Percentiles rank a stretch among this genome's conserved stretches.
Evolutionary conservation across 768 basidiomycete species (phyloP).

Genomic region (Lactarius sanguifluus): DNA sequence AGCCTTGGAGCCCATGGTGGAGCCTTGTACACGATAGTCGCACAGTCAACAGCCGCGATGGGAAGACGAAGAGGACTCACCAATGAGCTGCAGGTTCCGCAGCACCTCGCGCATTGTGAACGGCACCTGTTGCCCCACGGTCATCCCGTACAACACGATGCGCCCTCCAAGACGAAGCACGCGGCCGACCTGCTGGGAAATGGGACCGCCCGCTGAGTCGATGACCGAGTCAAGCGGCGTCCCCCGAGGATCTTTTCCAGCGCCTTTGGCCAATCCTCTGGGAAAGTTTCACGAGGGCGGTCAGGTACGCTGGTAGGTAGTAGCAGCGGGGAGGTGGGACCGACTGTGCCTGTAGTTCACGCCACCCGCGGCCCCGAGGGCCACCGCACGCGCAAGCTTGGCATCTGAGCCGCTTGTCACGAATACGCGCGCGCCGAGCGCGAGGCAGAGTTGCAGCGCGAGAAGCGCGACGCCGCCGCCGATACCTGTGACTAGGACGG

Average conservation of each 20-base stretch:
- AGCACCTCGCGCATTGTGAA: conserved; percentile 81
- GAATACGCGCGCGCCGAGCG: conserved; percentile 75
- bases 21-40: conserved; percentile 46
- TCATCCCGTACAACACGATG: conserved; percentile 47
- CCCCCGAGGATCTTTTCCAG: conserved; percentile 36
- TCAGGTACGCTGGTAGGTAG: neutral
- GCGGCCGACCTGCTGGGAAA: conserved; percentile 38
- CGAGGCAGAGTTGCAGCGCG: conserved; percentile 73
- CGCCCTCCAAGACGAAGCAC: conserved; percentile 40
- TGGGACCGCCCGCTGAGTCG: conserved; percentile 48
- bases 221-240: conserved; percentile 42
- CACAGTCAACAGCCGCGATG: neutral
- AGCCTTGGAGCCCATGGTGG: conserved; percentile 79
- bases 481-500: conserved; percentile 77
- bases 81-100: conserved; percentile 70
- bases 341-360: conserved; percentile 67
- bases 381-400: conserved; percentile 66
- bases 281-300: neutral
- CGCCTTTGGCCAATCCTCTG: conserved; percentile 39
- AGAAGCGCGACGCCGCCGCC: conserved; percentile 83
- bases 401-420: conserved; percentile 71
- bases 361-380: conserved; percentile 75
- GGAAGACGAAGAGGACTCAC: conserved; percentile 40
- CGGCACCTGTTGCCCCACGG: conserved; percentile 53
- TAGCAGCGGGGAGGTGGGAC: conserved; percentile 26